Percentiles rank a stretch among this genome's conserved stretches.
Conservation (phyloP, 495 filamentous ascomycete species). For the Lineolata rhizophorae region DNA sequence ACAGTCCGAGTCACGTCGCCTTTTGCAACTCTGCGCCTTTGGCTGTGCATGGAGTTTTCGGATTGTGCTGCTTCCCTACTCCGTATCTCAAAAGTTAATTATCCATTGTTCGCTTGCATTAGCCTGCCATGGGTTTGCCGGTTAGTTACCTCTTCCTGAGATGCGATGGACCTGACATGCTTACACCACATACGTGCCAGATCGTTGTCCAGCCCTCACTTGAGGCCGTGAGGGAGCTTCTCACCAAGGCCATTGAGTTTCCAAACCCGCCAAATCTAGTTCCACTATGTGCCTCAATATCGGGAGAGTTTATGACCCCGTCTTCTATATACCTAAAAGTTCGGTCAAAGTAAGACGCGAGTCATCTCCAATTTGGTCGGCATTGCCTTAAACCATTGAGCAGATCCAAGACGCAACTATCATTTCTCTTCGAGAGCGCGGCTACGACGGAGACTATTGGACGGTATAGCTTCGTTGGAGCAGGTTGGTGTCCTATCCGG, state of each 20-base stretch:
- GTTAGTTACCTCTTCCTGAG: slow-evolving; percentile 4
- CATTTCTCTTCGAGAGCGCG: slow-evolving; percentile 87
- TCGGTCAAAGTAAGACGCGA: slow-evolving; percentile 43
- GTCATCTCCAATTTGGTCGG: not conserved
- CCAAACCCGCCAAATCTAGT: slow-evolving; percentile 56
- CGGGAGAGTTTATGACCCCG: slow-evolving; percentile 81
- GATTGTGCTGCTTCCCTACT: too few relatives aligned
- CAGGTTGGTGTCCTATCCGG: slow-evolving; percentile 31
- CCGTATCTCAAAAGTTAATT: too few relatives aligned
- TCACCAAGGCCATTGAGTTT: slow-evolving; percentile 25
- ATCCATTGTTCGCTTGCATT: too few relatives aligned
- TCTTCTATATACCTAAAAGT: slow-evolving; percentile 82
- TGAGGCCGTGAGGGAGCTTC: slow-evolving; percentile 28
- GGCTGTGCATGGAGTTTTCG: too few relatives aligned
- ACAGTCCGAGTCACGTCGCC: too few relatives aligned
- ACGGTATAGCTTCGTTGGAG: slow-evolving; percentile 85
- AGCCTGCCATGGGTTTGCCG: slow-evolving; percentile 10
- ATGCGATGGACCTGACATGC: not conserved
- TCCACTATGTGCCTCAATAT: slow-evolving; percentile 64
- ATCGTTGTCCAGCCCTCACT: slow-evolving; percentile 31
- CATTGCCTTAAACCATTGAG: not conserved
- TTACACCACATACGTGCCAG: slow-evolving; percentile 7
- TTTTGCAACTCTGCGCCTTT: too few relatives aligned
- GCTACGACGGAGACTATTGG: slow-evolving; percentile 79
- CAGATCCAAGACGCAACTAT: slow-evolving; percentile 35